Conservation (phyloP, 192 early-diverging fungal species). For the Rhizoclosmatium globosum region DNA sequence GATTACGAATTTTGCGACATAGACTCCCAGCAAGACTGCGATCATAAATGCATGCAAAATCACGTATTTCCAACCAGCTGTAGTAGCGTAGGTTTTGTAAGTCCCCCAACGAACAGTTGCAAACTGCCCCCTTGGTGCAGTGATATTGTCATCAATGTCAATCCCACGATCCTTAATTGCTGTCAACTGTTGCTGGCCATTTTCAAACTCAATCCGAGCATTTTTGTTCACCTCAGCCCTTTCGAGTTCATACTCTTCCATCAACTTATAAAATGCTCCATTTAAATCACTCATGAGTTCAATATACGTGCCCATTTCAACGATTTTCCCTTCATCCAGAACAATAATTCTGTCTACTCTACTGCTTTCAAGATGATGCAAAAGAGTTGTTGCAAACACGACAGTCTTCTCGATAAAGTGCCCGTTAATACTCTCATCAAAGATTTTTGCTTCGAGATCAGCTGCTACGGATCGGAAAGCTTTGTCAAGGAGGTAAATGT, state of each 20-base stretch:
- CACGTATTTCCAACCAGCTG: conserved; percentile 3
- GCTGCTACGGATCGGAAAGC: conserved; percentile 53
- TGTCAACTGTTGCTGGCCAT: background rate
- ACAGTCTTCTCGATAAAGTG: conserved; percentile 28
- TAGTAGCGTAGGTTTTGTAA: background rate
- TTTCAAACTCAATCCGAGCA: background rate
- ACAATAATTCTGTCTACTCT: conserved; percentile 40
- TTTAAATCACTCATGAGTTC: conserved; percentile 38
- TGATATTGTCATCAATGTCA: conserved; percentile 17
- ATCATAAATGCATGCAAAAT: background rate
- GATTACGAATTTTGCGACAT: conserved; percentile 7
- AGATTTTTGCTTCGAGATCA: conserved; percentile 60
- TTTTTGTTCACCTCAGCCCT: conserved; percentile 24
- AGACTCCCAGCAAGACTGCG: background rate
- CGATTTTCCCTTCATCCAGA: conserved; percentile 44
- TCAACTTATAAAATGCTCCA: conserved; percentile 21
- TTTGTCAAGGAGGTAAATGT: conserved; percentile 77
- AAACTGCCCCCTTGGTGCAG: conserved; percentile 1
- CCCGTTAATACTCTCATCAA: conserved; percentile 68
- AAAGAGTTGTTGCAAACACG: conserved; percentile 48
- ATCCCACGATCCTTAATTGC: background rate
- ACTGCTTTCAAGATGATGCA: conserved; percentile 35
- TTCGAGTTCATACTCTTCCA: conserved; percentile 45
- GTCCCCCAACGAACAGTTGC: conserved; percentile 1
- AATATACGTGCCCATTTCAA: conserved; percentile 44